Base-by-base conservation (phyloP, 805 yeast genomes). In the Candida nonsorbophila region DNA sequence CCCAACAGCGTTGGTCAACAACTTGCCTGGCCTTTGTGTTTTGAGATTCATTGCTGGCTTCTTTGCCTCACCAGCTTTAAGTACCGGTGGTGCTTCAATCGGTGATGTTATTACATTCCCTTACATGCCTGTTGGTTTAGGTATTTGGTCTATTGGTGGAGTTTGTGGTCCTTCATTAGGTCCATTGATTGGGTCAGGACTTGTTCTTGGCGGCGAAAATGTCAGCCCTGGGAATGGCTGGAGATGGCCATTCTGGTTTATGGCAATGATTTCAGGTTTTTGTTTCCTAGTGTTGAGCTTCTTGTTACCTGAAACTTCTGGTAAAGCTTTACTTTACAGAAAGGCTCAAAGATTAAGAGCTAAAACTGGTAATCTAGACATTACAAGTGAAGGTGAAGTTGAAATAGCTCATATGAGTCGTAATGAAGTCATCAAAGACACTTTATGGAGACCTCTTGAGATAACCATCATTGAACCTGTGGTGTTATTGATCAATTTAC, bases 171-270 rank as follows among this genome's bases (percentile, higher is more conserved):
- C 79, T 1, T 57, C 68, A 7, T 23, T 72, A 13, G 81, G 79
- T 10, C 83, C 83, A 0, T 42, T 77, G 6, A 42, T 75, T 22
- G 80, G 80, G 22, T 69, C 76, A n/a, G n/a, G n/a, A n/a, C n/a
- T n/a, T n/a, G n/a, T n/a, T n/a, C n/a, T 31, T 17, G 24, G 22
- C 17, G 34, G 34, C 13, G 27, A 31, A 14, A 17, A 23, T 23
- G 18, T 15, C 16, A 19, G 25, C 10, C 16, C 14, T 14, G 58
- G 7, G 7, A 21, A 71, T 41, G 51, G 44, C 30, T 72, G 77
- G 77, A 62, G 76, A 44, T 74, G 72, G 70, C 54, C 67, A 14
- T 72, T 73, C 44, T 73, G 80, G 80, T 56, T 70, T 28, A 33
- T 70, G 44, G 37, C 61, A 30, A 64, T 68, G 36, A 37, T 67